A percentile compares a stretch with the other conserved stretches of the same genome.
These are phyloP conservation scores for Phytopythium kandeliae DNA, from an alignment of 352 stramenopile genomes.

Conservation along the genomic window DNA sequence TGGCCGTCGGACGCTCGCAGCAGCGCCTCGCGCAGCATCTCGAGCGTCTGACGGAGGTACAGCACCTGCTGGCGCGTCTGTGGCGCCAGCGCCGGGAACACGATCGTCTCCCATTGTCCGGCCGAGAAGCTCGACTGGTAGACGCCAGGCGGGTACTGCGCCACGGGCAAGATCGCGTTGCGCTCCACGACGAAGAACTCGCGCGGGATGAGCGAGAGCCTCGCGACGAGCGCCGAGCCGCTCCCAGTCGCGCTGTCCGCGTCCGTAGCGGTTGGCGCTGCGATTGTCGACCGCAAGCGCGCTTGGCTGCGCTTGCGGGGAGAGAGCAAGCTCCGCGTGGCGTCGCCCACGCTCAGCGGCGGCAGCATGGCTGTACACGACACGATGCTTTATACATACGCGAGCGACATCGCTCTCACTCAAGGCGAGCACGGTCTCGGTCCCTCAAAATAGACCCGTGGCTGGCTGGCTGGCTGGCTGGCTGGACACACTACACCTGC, in stretches of 20 bases:
- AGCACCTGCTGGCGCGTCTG: slow-evolving; percentile 68
- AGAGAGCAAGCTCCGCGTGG: slow-evolving; percentile 31
- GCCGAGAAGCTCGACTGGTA: slow-evolving; percentile 38
- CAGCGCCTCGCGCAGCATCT: slow-evolving; percentile 34
- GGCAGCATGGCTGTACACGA: slow-evolving; percentile 34
- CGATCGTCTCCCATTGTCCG: slow-evolving; percentile 61
- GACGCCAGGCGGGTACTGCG: slow-evolving; percentile 43
- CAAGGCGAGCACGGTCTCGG: not conserved
- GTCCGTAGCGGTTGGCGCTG: not conserved
- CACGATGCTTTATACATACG: too few species aligned
- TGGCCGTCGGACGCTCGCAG: not conserved
- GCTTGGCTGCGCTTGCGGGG: slow-evolving; percentile 16
- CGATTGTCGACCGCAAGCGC: slow-evolving; percentile 7
- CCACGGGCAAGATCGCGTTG: slow-evolving; percentile 42
- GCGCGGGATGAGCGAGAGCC: slow-evolving; percentile 51
- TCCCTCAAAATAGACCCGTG: slow-evolving; percentile 5
- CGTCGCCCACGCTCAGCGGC: slow-evolving; percentile 29
- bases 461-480: too few species aligned
- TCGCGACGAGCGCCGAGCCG: slow-evolving; percentile 10
- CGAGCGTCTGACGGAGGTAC: slow-evolving; percentile 53
- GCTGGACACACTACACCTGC: slow-evolving; percentile 29
- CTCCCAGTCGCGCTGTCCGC: not conserved
- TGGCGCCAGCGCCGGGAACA: slow-evolving; percentile 64
- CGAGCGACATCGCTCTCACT: too few species aligned
- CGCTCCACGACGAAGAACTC: slow-evolving; percentile 81